These are phyloP conservation scores for Pseudogymnoascus sp. DNA, from an alignment of 2,329 filamentous ascomycete genomes.

Conservation along the genomic window DNA sequence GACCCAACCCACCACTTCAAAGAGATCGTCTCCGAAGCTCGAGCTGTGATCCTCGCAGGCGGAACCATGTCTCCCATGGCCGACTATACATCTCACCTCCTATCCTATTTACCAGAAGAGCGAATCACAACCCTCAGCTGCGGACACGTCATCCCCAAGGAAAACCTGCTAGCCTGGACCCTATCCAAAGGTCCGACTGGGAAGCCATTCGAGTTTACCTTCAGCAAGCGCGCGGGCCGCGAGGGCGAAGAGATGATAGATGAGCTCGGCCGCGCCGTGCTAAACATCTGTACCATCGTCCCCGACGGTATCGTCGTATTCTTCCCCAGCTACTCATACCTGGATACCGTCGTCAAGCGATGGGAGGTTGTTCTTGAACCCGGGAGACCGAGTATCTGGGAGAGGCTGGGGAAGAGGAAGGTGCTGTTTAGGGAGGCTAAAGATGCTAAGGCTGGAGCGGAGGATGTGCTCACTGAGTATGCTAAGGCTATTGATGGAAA, in stretches of 20 bases:
- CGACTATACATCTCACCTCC: constrained; percentile 80
- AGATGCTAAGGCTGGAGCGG: constrained; percentile 50
- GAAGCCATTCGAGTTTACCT: constrained; percentile 75
- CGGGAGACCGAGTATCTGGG: constrained; percentile 42
- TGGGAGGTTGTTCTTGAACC: constrained; percentile 43
- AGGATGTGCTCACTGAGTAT: constrained; percentile 68
- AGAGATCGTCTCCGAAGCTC: constrained; percentile 73
- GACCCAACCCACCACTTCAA: constrained; percentile 89
- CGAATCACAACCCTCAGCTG: constrained; percentile 79
- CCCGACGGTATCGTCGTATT: constrained; percentile 90
- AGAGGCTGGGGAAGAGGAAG: constrained; percentile 50
- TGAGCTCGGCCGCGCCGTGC: constrained; percentile 65
- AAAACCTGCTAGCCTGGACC: constrained; percentile 72
- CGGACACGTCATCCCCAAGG: constrained; percentile 81
- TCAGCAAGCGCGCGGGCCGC: constrained; percentile 60
- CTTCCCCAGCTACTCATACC: constrained; percentile 90
- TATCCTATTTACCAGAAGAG: constrained; percentile 58
- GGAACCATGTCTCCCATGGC: constrained; percentile 97
- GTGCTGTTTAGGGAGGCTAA: constrained; percentile 52
- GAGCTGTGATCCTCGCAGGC: constrained; percentile 83
- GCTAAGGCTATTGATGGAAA: constrained; percentile 52
- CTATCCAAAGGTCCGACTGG: constrained; percentile 44
- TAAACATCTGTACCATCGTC: constrained; percentile 63
- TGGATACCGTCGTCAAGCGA: constrained; percentile 59
- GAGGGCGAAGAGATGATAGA: constrained; percentile 49